Evolutionary conservation across 805 yeast species (phyloP).

Genomic region (Nakazawaea pomicola): DNA sequence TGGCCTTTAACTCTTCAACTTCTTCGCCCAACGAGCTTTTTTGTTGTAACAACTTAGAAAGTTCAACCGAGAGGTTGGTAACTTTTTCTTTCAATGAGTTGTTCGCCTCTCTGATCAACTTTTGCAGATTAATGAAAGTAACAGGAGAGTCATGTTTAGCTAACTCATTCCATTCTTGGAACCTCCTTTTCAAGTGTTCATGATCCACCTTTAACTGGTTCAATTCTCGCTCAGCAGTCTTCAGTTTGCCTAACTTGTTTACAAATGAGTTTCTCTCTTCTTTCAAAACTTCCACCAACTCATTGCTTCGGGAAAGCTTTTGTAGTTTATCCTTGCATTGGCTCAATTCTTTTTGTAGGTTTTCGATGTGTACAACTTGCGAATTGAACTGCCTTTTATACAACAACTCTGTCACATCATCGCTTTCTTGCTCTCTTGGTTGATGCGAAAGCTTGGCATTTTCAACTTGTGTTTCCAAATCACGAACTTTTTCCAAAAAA

Average conservation of each 20-base stretch:
- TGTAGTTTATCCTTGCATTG: not conserved
- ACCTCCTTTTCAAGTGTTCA: conserved; percentile 1
- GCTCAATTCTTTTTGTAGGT: not conserved
- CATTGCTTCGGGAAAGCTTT: not conserved
- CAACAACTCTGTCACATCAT: conserved; percentile 3
- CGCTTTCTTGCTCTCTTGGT: not conserved
- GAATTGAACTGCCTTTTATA: conserved; percentile 3
- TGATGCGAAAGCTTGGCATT: not conserved
- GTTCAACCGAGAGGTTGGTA: not conserved
- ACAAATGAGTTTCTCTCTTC: conserved; percentile 3
- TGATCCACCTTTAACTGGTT: not conserved
- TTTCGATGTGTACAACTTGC: conserved; percentile 2
- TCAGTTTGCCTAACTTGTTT: conserved; percentile 1
- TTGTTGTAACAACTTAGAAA: not conserved
- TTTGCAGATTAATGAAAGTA: not conserved
- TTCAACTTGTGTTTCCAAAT: conserved; percentile 1
- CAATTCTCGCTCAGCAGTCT: not conserved
- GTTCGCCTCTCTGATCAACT: not conserved
- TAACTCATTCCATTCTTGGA: not conserved
- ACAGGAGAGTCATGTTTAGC: not conserved
- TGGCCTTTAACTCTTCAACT: conserved; percentile 19
- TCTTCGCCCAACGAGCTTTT: conserved; percentile 9
- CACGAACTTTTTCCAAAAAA: not conserved
- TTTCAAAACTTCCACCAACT: conserved; percentile 9
- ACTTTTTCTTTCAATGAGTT: conserved; percentile 2